These are phyloP conservation scores for Hansenula sp. DNA, from an alignment of 1,139 yeast genomes.

Conservation along the genomic window DNA sequence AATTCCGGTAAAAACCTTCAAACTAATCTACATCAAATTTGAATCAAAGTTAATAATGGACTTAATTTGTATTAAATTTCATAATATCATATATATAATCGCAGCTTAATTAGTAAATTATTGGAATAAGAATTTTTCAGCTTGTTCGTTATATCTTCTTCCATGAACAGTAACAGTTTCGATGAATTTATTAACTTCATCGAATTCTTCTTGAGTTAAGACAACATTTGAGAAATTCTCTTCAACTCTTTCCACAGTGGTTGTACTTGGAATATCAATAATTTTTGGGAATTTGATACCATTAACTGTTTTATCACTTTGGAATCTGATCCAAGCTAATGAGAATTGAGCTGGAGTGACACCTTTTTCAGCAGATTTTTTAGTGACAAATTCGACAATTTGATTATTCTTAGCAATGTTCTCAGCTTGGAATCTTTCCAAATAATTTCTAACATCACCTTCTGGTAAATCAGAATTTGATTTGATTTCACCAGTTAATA, in stretches of 20 bases:
- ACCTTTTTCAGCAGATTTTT: constrained; percentile 39
- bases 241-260: constrained; percentile 52
- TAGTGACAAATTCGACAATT: constrained; percentile 40
- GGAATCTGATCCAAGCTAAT: constrained; percentile 60
- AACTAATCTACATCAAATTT: too few relatives aligned
- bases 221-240: constrained; percentile 50
- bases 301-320: constrained; percentile 34
- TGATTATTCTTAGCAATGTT: constrained; percentile 45
- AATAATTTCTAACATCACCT: constrained; percentile 49
- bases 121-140: constrained; percentile 28
- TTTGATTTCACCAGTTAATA: constrained; percentile 60
- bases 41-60: too few relatives aligned
- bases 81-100: too few relatives aligned
- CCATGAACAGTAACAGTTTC: constrained; percentile 41
- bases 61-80: too few relatives aligned
- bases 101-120: constrained; percentile 29
- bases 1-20: too few relatives aligned
- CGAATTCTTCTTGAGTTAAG: constrained; percentile 51
- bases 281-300: constrained; percentile 47
- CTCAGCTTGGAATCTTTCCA: constrained; percentile 61
- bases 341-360: constrained; percentile 67
- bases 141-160: constrained; percentile 38
- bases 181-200: constrained; percentile 42
- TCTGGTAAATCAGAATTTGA: constrained; percentile 41
- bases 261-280: constrained; percentile 77